A percentile compares a stretch with the other conserved stretches of the same genome.
Evolutionary conservation across 345 rosid genomes (phyloP).

Genomic region (Populus nigra): DNA sequence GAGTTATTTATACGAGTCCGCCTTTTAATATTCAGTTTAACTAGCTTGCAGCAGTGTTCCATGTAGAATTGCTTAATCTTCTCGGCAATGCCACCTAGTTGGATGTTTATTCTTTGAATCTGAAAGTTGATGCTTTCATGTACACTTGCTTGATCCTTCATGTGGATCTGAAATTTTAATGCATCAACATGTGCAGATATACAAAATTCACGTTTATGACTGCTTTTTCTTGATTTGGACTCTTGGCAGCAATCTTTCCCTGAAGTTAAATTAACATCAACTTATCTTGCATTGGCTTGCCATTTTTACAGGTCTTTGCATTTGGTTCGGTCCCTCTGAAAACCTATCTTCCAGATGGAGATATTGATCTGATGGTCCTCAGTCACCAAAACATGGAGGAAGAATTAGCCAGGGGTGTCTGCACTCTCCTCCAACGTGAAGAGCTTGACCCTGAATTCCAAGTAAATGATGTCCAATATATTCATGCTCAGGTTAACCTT

Average conservation of each 20-base stretch:
- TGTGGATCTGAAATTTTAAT: background rate
- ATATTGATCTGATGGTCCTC: conserved; percentile 29
- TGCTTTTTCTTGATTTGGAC: background rate
- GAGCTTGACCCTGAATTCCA: conserved; percentile 16
- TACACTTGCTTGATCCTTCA: background rate
- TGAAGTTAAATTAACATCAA: conserved; percentile 9
- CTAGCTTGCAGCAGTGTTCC: background rate
- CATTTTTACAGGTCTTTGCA: conserved; percentile 22
- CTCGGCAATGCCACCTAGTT: background rate
- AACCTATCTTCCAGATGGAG: conserved; percentile 39
- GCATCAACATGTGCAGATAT: background rate
- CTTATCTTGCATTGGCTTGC: conserved; percentile 5
- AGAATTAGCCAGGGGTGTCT: conserved; percentile 26
- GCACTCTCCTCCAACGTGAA: conserved; percentile 13
- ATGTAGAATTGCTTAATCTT: background rate
- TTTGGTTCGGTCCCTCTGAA: conserved; percentile 33
- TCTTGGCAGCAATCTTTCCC: background rate
- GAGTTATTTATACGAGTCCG: background rate
- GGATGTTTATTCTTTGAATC: background rate
- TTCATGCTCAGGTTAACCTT: conserved; percentile 32
- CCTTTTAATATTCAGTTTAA: background rate
- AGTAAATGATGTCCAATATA: conserved; percentile 25
- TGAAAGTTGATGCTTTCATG: background rate
- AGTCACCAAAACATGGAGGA: conserved; percentile 22
- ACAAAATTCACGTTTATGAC: background rate